Evolutionary conservation across 1,139 yeast species (phyloP).

Genomic region (Candida sp.): DNA sequence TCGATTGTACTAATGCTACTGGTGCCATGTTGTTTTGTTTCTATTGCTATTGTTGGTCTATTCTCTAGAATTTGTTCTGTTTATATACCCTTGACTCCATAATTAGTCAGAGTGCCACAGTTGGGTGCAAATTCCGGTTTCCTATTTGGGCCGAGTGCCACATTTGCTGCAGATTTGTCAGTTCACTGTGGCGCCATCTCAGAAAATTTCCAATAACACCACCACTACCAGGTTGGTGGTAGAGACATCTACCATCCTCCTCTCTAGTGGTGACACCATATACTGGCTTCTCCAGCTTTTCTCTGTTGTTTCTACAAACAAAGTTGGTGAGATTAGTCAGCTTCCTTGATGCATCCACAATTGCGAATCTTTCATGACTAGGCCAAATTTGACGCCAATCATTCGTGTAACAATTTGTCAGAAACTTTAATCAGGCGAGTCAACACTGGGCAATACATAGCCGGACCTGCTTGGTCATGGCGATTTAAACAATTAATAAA

Average conservation of each 20-base stretch:
- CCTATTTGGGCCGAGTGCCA: background rate
- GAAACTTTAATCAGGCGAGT: no score
- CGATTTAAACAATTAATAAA: no score
- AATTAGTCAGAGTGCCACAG: conserved; percentile 2
- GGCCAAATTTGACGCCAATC: background rate
- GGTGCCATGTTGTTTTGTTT: conserved; percentile 9
- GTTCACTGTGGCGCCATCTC: background rate
- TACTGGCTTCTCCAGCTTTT: background rate
- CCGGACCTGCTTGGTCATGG: no score
- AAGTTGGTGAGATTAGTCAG: background rate
- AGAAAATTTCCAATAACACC: background rate
- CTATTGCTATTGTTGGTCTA: background rate
- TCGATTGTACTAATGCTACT: conserved; percentile 11
- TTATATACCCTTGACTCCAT: background rate
- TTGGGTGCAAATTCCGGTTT: conserved; percentile 1
- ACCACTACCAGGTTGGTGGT: no score
- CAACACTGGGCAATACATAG: no score
- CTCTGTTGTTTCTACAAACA: background rate
- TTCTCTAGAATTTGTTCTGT: background rate
- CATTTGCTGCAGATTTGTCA: background rate
- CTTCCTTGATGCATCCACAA: background rate
- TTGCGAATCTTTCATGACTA: background rate
- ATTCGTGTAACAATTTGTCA: no score
- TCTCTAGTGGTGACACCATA: no score
- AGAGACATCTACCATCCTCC: no score